These are phyloP conservation scores for Pugionium cornutum DNA, from an alignment of 345 rosid genomes.

Conservation along the genomic window DNA sequence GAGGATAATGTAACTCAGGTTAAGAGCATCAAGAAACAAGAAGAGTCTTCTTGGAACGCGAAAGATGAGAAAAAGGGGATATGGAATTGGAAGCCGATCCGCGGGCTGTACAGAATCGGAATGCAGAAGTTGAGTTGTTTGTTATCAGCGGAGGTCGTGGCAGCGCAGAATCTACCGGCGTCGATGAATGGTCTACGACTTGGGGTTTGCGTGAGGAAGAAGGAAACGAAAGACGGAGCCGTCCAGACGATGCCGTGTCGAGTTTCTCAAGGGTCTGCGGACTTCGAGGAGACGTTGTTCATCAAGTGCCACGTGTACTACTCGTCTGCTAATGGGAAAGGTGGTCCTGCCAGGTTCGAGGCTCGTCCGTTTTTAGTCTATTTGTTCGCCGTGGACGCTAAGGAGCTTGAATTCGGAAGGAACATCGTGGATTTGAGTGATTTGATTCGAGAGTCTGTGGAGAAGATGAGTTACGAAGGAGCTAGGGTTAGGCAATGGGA, in stretches of 20 bases:
- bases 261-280: conserved; percentile 84
- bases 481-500: conserved; percentile 93
- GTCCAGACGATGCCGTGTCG: conserved; percentile 94
- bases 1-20: conserved; percentile 31
- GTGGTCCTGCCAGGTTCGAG: conserved; percentile 57
- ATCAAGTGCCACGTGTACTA: conserved; percentile 77
- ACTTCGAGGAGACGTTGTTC: conserved; percentile 89
- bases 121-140: conserved; percentile 89
- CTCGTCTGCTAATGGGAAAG: conserved; percentile 56
- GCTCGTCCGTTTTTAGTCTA: conserved; percentile 77
- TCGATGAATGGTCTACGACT: conserved; percentile 96
- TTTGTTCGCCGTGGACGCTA: conserved; percentile 73
- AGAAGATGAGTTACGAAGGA: conserved; percentile 68
- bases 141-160: conserved; percentile 82
- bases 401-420: conserved; percentile 82
- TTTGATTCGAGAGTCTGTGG: conserved; percentile 76
- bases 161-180: conserved; percentile 78
- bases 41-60: conserved; percentile 20
- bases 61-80: conserved; percentile 68
- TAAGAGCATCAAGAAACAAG: conserved; percentile 42
- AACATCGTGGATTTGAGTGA: conserved; percentile 63
- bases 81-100: conserved; percentile 95
- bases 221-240: conserved; percentile 78
- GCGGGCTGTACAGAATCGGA: conserved; percentile 73
- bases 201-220: conserved; percentile 81